Conservation (phyloP, 192 early-diverging fungal genomes). For the Phlyctochytrium bullatum region DNA sequence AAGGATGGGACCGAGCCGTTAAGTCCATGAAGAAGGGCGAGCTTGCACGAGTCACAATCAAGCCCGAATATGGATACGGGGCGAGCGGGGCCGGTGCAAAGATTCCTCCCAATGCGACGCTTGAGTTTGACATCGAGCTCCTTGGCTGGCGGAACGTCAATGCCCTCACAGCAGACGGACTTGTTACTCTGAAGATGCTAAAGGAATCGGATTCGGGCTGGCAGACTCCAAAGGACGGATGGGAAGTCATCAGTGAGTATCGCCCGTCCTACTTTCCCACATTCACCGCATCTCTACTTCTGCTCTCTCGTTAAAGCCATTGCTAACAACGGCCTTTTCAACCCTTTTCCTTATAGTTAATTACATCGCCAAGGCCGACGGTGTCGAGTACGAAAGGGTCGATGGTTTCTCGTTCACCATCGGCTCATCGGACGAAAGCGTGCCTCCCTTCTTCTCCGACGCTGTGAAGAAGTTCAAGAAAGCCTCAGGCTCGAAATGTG, state of each 20-base stretch:
- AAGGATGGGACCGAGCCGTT: conserved; percentile 68
- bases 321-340: neutral
- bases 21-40: conserved; percentile 61
- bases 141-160: conserved; percentile 11
- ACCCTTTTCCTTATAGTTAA: conserved; percentile 6
- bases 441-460: neutral
- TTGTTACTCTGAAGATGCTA: conserved; percentile 16
- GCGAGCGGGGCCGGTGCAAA: conserved; percentile 48
- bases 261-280: neutral
- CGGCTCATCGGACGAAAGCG: neutral
- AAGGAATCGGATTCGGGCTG: conserved; percentile 11
- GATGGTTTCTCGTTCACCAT: neutral
- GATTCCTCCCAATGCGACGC: conserved; percentile 58
- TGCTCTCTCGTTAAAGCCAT: too few relatives aligned
- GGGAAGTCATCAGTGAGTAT: conserved; percentile 11
- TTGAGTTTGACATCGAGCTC: conserved; percentile 61
- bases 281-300: too few relatives aligned
- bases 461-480: conserved; percentile 24
- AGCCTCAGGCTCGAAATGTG: neutral
- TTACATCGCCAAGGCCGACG: conserved; percentile 5
- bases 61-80: conserved; percentile 62
- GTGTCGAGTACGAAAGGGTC: neutral
- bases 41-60: conserved; percentile 56
- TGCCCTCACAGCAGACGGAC: conserved; percentile 11
- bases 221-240: conserved; percentile 20